Percentiles rank a stretch among this genome's conserved stretches.
Conservation (phyloP, 306 rosid genomes). For the Argentina anserina region DNA sequence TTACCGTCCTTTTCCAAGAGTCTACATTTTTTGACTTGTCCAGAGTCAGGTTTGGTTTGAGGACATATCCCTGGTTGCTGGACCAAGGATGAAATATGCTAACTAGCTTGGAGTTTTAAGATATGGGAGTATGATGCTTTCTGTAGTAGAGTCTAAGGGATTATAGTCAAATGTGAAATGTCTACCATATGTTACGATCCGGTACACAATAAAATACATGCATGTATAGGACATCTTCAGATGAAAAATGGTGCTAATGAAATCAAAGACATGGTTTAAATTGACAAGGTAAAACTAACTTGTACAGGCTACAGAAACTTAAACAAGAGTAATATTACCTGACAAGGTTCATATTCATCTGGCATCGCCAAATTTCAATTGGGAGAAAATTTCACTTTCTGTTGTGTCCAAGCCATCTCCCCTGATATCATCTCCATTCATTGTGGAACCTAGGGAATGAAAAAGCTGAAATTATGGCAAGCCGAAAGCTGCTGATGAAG, state of each 20-base stretch:
- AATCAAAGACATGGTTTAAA: background rate
- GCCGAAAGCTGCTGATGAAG: slow-evolving; percentile 21
- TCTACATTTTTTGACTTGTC: too few species aligned
- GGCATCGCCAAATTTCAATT: slow-evolving; percentile 24
- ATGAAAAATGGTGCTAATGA: background rate
- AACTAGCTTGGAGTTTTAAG: background rate
- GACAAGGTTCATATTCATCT: slow-evolving; percentile 14
- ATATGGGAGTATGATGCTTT: background rate
- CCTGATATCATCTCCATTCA: slow-evolving; percentile 13
- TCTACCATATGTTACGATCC: too few species aligned
- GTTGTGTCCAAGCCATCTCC: background rate
- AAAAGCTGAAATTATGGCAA: slow-evolving; percentile 19
- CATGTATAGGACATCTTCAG: background rate
- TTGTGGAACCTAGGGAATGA: slow-evolving; percentile 24
- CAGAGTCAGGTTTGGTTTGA: background rate
- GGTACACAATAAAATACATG: too few species aligned
- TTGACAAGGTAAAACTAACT: background rate
- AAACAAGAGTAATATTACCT: background rate
- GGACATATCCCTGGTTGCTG: background rate
- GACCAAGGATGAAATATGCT: background rate
- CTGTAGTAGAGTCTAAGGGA: background rate
- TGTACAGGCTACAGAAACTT: background rate
- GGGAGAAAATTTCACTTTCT: slow-evolving; percentile 31
- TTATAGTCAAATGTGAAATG: too few species aligned
- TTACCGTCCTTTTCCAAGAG: too few species aligned